These are phyloP conservation scores for Murraya koenigii DNA, from an alignment of 345 rosid genomes.

Conservation along the genomic window DNA sequence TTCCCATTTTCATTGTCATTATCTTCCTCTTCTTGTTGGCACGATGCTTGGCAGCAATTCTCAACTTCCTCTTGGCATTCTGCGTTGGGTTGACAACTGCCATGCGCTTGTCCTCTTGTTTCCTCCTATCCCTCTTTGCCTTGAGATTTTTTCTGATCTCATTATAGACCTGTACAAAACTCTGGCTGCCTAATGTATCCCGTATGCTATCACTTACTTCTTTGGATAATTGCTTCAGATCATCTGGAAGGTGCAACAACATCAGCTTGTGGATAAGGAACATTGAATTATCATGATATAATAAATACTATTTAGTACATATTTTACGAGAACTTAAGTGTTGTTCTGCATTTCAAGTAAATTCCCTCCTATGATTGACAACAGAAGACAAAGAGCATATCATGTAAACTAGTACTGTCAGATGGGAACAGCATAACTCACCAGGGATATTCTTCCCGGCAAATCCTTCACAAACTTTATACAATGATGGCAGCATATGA, in stretches of 20 bases:
- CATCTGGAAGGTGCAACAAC: conserved; percentile 38
- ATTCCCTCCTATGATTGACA: neutral
- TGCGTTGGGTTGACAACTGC: conserved; percentile 82
- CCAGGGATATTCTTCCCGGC: conserved; percentile 73
- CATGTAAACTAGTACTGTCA: neutral
- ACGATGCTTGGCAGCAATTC: conserved; percentile 67
- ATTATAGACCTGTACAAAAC: conserved; percentile 50
- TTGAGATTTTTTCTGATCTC: conserved; percentile 61
- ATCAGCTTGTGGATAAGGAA: neutral
- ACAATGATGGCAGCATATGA: conserved; percentile 65
- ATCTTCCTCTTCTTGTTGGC: conserved; percentile 81
- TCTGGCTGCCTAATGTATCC: conserved; percentile 50
- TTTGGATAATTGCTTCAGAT: conserved; percentile 66
- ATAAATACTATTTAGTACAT: neutral
- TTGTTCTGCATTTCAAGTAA: neutral
- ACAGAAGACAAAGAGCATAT: neutral
- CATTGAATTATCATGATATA: too few relatives aligned
- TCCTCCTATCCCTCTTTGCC: conserved; percentile 74
- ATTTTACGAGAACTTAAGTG: neutral
- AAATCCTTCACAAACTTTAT: conserved; percentile 88
- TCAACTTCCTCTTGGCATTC: conserved; percentile 83
- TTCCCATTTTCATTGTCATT: conserved; percentile 60
- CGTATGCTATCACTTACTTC: conserved; percentile 60
- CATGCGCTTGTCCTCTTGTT: conserved; percentile 70
- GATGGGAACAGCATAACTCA: conserved; percentile 22